A percentile compares a stretch with the other conserved stretches of the same genome.
Evolutionary conservation across 2,329 filamentous ascomycete genomes (phyloP).

Genomic region (Epichloe hybrida): DNA sequence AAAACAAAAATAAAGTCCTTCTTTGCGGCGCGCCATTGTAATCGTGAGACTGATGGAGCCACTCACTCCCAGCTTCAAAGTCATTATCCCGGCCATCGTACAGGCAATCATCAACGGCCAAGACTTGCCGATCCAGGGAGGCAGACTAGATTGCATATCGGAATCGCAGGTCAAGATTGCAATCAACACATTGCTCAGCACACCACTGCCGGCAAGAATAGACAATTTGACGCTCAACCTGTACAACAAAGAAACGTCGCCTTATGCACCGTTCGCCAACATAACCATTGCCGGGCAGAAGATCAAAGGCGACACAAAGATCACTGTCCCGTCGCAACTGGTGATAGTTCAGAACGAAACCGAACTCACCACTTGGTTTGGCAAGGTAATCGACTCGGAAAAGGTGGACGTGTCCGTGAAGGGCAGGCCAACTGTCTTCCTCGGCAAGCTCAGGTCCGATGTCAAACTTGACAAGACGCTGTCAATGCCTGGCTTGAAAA

Average conservation of each 20-base stretch:
- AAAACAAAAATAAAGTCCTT: too few species aligned
- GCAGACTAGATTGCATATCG: conserved; percentile 20
- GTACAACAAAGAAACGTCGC: conserved; percentile 24
- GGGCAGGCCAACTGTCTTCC: conserved; percentile 22
- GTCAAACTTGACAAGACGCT: conserved; percentile 29
- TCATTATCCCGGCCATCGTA: conserved; percentile 32
- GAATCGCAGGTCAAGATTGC: conserved; percentile 21
- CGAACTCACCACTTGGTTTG: conserved; percentile 26
- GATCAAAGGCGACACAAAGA: conserved; percentile 22
- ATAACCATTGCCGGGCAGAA: conserved; percentile 9
- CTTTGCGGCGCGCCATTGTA: not conserved
- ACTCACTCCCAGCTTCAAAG: conserved; percentile 26
- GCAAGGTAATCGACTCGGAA: conserved; percentile 24
- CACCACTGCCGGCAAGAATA: conserved; percentile 23
- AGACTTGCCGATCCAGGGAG: conserved; percentile 23
- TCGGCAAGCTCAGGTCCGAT: conserved; percentile 25
- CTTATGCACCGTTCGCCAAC: conserved; percentile 11
- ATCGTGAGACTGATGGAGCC: not conserved
- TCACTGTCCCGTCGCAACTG: conserved; percentile 21
- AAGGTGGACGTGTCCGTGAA: conserved; percentile 23
- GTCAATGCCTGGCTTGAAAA: conserved; percentile 24
- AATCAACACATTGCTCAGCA: conserved; percentile 23
- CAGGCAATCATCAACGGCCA: conserved; percentile 30
- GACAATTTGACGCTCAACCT: conserved; percentile 25
- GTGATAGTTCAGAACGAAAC: conserved; percentile 23